These are phyloP conservation scores for Arthrobotrys sinensis DNA, from an alignment of 2,329 filamentous ascomycete species.

Conservation along the genomic window DNA sequence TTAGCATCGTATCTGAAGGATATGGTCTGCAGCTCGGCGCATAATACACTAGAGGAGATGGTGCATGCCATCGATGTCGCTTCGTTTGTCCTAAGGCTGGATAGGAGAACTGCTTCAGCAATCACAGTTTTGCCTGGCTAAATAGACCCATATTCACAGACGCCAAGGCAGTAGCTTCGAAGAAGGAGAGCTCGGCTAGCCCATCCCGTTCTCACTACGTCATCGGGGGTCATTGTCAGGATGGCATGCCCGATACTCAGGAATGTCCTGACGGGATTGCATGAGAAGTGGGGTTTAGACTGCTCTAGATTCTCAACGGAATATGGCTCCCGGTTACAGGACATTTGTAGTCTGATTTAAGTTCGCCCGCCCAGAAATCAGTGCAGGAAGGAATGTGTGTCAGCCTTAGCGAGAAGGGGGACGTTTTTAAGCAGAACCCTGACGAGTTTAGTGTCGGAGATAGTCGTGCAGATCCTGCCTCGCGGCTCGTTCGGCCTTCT, in stretches of 20 bases:
- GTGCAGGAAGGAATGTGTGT: conserved; percentile 47
- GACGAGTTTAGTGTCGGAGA: conserved; percentile 60
- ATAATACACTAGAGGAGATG: conserved; percentile 26
- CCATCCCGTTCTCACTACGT: conserved; percentile 53
- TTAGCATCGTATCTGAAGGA: conserved; percentile 24
- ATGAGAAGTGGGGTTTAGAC: conserved; percentile 52
- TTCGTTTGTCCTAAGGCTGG: conserved; percentile 39
- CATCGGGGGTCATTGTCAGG: conserved; percentile 43
- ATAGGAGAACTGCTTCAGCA: conserved; percentile 30
- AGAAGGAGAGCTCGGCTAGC: conserved; percentile 54
- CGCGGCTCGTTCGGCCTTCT: conserved; percentile 57
- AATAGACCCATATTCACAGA: conserved; percentile 38
- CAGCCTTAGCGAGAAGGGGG: conserved; percentile 59
- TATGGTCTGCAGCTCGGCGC: conserved; percentile 29
- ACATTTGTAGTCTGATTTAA: conserved; percentile 61
- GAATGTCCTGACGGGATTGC: conserved; percentile 37
- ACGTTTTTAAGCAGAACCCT: conserved; percentile 58
- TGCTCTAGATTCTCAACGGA: conserved; percentile 61
- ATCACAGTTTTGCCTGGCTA: conserved; percentile 46
- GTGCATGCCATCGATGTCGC: conserved; percentile 30
- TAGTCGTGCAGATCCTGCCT: conserved; percentile 61
- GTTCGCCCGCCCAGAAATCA: conserved; percentile 59
- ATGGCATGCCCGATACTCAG: conserved; percentile 31
- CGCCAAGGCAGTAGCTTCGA: conserved; percentile 56
- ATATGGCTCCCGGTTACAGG: conserved; percentile 54